These are phyloP conservation scores for Hypholoma fasciculare DNA, from an alignment of 768 basidiomycete genomes.

Conservation along the genomic window DNA sequence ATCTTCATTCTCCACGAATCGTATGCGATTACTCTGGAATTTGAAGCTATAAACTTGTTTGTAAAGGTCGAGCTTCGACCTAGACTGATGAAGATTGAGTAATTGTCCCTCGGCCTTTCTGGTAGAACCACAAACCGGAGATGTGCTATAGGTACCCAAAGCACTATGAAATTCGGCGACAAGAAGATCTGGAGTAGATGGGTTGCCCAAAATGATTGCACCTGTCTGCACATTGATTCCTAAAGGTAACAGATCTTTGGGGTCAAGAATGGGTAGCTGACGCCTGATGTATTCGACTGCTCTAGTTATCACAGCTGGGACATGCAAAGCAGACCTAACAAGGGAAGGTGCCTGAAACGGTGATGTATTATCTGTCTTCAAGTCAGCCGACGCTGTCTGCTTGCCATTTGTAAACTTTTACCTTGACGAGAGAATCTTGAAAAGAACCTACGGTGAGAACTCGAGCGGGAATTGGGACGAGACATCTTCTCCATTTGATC, in stretches of 20 bases:
- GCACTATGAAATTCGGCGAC: constrained; percentile 80
- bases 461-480: constrained; percentile 35
- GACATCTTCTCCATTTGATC: constrained; percentile 59
- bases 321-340: constrained; percentile 25
- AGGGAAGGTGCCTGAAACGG: constrained; percentile 32
- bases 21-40: constrained; percentile 64
- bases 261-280: constrained; percentile 72
- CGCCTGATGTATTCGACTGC: constrained; percentile 51
- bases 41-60: constrained; percentile 76
- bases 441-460: constrained; percentile 36
- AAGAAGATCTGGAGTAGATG: constrained; percentile 79
- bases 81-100: constrained; percentile 48
- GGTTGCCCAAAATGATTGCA: constrained; percentile 82
- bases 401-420: constrained; percentile 13
- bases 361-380: constrained; percentile 23
- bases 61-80: constrained; percentile 80
- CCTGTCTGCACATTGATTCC: constrained; percentile 79
- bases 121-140: constrained; percentile 50
- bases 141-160: constrained; percentile 78
- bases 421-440: constrained; percentile 43
- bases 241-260: constrained; percentile 84
- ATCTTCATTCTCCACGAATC: constrained; percentile 73
- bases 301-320: constrained; percentile 39
- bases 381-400: not conserved
- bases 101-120: constrained; percentile 6